These are phyloP conservation scores for Alternaria burnsii DNA, from an alignment of 2,329 filamentous ascomycete genomes.

Conservation along the genomic window DNA sequence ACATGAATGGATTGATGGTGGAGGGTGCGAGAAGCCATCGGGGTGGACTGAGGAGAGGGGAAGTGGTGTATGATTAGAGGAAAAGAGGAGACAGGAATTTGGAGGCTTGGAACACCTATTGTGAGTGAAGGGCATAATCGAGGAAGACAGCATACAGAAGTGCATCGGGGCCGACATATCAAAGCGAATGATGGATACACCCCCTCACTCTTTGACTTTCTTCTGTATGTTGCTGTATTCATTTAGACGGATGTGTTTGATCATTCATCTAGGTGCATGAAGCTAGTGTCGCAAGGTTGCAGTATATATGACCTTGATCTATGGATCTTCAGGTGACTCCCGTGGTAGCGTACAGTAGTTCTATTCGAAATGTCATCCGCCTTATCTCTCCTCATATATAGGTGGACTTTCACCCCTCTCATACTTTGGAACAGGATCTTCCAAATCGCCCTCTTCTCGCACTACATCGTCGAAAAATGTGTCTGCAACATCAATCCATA, in stretches of 20 bases:
- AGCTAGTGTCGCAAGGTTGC: not conserved
- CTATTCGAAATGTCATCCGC: not conserved
- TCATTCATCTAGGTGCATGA: not conserved
- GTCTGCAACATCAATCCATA: conserved; percentile 27
- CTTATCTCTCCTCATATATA: conserved; percentile 11
- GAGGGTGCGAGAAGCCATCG: conserved; percentile 14
- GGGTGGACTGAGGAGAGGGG: not conserved
- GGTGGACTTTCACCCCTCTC: conserved; percentile 24
- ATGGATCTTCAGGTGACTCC: not conserved
- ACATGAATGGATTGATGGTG: conserved; percentile 22
- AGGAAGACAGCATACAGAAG: not conserved
- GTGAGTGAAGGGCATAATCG: not conserved
- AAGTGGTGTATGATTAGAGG: not conserved
- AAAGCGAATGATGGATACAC: not conserved
- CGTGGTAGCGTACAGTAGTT: not conserved
- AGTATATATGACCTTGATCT: not conserved
- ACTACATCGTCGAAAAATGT: not conserved
- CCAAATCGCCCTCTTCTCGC: conserved; percentile 3
- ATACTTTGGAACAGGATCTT: conserved; percentile 20
- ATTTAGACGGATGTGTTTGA: not conserved
- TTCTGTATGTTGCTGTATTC: too few relatives aligned
- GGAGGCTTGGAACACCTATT: not conserved
- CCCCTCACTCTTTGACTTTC: not conserved
- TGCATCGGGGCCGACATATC: not conserved
- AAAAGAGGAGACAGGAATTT: too few relatives aligned